Evolutionary conservation across 2,329 filamentous ascomycete genomes (phyloP), one percentile per base, ranked within the genome.

Genomic region (Penicillium sp.): DNA sequence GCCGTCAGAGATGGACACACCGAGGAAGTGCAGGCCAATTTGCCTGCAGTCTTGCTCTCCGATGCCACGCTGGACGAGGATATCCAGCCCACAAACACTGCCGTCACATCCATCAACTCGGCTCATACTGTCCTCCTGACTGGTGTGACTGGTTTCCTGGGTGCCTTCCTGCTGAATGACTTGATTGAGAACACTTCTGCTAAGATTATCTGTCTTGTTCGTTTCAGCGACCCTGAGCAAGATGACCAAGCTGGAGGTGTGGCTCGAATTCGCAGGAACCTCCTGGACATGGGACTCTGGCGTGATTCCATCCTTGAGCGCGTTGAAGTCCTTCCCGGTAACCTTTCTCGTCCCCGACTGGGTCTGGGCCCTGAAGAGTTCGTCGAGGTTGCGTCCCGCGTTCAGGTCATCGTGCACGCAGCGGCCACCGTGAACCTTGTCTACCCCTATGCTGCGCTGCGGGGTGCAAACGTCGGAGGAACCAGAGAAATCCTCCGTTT

Each of bases 231-330:
- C 55, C 86, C 88, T 0, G 79, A 81, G 4, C 80, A 85, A 32
- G 83, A 86, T 18, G 84, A 87, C 59, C 77, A 81, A 13, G 81
- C 88, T 3, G 83, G 83, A 1, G 88, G 87, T 60, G 85, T 91
- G 66, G 87, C 88, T 3, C 82, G 89, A 56, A 81, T 93, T 55
- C 86, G 89, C 32, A 84, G 85, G 67, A 91, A 92, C 64, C 75
- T 92, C 18, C 81, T 92, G n/a, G 89, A 91, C 60, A 77, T 91
- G 16, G 89, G 89, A 1, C 76, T 92, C 1, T 93, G 89, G 89
- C 81, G 84, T 48, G 88, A 92, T 65, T 83, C 83, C 0, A 86
- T 92, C 64, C 85, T 92, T 69, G 89, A 92, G 66, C 86, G 89
- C 8, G 85, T 92, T 48, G 87, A 91, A 64, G 84, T 92, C 32